A percentile compares a stretch with the other conserved stretches of the same genome.
These are phyloP conservation scores for Lenzites betulinus DNA, from an alignment of 768 basidiomycete species.

Conservation along the genomic window DNA sequence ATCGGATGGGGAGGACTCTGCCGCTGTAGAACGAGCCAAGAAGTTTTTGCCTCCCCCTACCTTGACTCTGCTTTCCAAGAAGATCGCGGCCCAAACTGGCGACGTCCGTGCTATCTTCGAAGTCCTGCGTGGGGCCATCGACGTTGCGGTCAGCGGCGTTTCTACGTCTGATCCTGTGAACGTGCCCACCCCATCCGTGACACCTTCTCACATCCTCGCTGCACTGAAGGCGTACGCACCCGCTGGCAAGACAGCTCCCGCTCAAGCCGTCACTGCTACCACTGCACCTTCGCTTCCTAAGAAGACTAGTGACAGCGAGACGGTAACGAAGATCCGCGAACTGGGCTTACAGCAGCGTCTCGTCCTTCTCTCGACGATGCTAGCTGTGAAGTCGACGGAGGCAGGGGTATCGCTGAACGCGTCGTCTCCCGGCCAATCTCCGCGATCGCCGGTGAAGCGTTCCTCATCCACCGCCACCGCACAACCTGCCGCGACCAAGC, in stretches of 20 bases:
- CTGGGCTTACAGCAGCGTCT: conserved; percentile 77
- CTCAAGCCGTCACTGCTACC: conserved; percentile 41
- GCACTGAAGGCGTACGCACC: conserved; percentile 72
- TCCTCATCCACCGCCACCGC: conserved; percentile 38
- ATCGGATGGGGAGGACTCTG: conserved; percentile 31
- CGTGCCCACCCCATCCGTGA: conserved; percentile 45
- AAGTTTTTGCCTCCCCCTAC: conserved; percentile 66
- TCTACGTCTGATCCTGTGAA: conserved; percentile 23
- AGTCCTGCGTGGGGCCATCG: conserved; percentile 78
- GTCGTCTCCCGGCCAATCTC: conserved; percentile 35
- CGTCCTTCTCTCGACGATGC: conserved; percentile 61
- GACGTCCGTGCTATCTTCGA: conserved; percentile 83
- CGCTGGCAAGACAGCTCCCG: conserved; percentile 24
- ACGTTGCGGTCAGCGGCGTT: conserved; percentile 47
- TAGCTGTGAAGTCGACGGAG: conserved; percentile 64
- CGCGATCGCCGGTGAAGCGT: conserved; percentile 55
- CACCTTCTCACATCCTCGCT: conserved; percentile 67
- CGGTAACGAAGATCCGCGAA: conserved; percentile 61
- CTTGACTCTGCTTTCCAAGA: conserved; percentile 73
- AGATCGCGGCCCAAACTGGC: conserved; percentile 78
- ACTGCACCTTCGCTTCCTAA: conserved; percentile 19
- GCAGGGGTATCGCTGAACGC: conserved; percentile 54
- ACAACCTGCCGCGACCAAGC: conserved; percentile 21
- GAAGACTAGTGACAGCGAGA: conserved; percentile 49
- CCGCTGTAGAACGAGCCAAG: conserved; percentile 31